Evolutionary conservation across 169 alveolate genomes (phyloP).

Genomic region (Plasmodium yoelii): DNA sequence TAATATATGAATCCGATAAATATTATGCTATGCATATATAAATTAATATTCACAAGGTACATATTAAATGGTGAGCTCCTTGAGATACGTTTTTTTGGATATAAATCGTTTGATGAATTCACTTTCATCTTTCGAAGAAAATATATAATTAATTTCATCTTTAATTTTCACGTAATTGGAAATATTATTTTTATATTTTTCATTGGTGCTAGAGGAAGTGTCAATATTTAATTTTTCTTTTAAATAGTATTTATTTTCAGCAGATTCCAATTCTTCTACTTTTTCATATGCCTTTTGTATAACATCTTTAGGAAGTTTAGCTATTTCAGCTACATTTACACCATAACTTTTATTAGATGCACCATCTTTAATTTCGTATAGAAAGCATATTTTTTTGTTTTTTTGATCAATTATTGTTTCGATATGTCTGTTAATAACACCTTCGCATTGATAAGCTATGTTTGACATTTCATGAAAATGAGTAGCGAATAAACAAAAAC

Average conservation of each 20-base stretch:
- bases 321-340: constrained; percentile 94
- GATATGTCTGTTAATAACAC: constrained; percentile 90
- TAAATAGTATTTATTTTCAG: constrained; percentile 70
- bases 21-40: too few relatives aligned
- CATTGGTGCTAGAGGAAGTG: constrained; percentile 26
- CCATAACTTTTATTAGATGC: constrained; percentile 94
- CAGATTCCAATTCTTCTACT: constrained; percentile 74
- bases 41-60: neutral
- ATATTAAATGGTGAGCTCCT: constrained; percentile 31
- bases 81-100: constrained; percentile 55
- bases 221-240: constrained; percentile 71
- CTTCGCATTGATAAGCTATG: constrained; percentile 91
- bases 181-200: constrained; percentile 59
- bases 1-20: too few relatives aligned
- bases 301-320: constrained; percentile 91
- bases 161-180: constrained; percentile 69
- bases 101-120: constrained; percentile 54
- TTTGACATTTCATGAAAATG: constrained; percentile 97
- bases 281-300: constrained; percentile 73
- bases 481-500: constrained; percentile 98
- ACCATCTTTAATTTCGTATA: constrained; percentile 93
- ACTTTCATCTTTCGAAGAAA: constrained; percentile 31
- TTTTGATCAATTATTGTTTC: constrained; percentile 81
- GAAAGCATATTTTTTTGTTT: constrained; percentile 83
- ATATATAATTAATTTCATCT: constrained; percentile 49